phyloP scores from a whole-genome alignment of 2,329 filamentous ascomycete genomes.

The Coniochaeta sp. region DNA sequence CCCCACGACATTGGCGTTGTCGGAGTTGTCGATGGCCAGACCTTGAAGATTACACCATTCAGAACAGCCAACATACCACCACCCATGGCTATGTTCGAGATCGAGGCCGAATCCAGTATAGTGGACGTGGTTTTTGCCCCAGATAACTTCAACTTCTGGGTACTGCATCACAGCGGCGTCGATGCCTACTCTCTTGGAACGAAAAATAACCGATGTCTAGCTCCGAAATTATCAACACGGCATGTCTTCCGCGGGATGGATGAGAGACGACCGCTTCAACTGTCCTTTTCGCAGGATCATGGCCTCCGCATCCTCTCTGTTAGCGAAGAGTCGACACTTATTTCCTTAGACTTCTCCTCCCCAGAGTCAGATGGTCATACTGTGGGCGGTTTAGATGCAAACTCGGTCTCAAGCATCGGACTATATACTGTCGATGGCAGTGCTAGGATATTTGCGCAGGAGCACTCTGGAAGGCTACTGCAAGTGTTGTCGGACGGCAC shows the following conservation, averaged over 20 bases:
- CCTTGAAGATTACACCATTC: constrained; percentile 78
- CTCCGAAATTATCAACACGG: constrained; percentile 27
- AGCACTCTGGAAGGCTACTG: constrained; percentile 36
- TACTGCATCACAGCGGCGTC: constrained; percentile 61
- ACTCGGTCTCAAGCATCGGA: constrained; percentile 1
- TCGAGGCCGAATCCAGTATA: constrained; percentile 54
- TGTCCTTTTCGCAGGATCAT: background rate
- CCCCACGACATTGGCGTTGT: constrained; percentile 75
- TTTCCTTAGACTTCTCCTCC: constrained; percentile 8
- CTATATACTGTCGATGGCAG: background rate
- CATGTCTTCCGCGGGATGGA: background rate
- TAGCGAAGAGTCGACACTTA: background rate
- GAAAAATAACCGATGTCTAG: constrained; percentile 42
- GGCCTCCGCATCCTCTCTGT: background rate
- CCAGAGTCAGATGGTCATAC: constrained; percentile 8
- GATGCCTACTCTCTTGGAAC: constrained; percentile 65
- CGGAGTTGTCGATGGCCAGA: constrained; percentile 75
- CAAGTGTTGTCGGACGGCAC: constrained; percentile 24
- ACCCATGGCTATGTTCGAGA: constrained; percentile 80
- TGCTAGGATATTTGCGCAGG: constrained; percentile 34
- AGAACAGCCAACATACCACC: constrained; percentile 80
- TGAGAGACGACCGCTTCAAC: background rate
- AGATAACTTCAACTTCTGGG: constrained; percentile 58
- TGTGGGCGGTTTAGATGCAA: constrained; percentile 7
- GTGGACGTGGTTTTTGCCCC: constrained; percentile 70